phyloP scores from a whole-genome alignment of 2,329 filamentous ascomycete species.

The Cladosporium velox region DNA sequence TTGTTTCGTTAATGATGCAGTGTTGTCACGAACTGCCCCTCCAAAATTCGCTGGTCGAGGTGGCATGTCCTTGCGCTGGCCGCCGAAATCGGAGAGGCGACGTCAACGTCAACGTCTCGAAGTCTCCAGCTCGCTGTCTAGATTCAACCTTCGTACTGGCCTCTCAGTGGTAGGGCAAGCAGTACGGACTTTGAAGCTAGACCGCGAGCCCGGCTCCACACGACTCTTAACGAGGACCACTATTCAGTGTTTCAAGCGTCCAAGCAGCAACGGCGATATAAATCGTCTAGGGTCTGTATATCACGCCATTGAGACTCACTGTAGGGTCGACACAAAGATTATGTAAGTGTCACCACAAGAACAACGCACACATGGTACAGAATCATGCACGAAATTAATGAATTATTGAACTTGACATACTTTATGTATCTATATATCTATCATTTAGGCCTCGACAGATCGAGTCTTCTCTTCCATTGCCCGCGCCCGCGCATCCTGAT shows the following conservation, averaged over 20 bases:
- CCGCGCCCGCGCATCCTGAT: neutral
- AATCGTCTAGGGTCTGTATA: neutral
- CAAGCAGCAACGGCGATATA: neutral
- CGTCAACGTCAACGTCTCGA: neutral
- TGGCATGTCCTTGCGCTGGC: conserved; percentile 15
- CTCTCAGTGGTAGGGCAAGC: too few relatives aligned
- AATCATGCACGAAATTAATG: neutral
- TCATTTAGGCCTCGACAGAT: conserved; percentile 2
- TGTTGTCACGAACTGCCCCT: conserved; percentile 10
- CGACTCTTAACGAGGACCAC: neutral
- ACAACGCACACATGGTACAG: neutral
- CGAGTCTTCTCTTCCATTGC: neutral
- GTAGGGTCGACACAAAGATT: neutral
- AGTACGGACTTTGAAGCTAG: too few relatives aligned
- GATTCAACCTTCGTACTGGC: too few relatives aligned
- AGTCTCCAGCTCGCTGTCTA: neutral
- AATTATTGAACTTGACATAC: neutral
- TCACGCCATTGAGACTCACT: neutral
- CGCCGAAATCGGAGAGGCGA: conserved; percentile 8
- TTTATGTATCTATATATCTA: neutral
- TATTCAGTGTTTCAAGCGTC: neutral
- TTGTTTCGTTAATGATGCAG: neutral
- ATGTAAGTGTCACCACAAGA: neutral
- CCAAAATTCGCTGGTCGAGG: conserved; percentile 12
- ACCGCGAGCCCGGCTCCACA: neutral